Base-by-base conservation (phyloP, 441 rosid species). In the Kokia cookei region DNA sequence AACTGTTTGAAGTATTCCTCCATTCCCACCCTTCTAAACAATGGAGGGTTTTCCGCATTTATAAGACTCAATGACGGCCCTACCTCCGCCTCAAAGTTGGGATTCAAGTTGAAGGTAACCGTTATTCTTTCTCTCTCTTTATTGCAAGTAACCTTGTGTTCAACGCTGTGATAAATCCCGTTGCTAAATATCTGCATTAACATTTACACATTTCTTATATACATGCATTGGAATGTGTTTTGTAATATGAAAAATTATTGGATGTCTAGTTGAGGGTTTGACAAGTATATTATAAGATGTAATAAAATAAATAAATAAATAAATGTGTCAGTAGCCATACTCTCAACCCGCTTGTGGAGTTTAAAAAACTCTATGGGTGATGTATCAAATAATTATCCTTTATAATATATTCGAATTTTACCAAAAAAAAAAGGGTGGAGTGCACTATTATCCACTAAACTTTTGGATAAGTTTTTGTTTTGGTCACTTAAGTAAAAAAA, bases 171-270 rank as follows among this genome's bases (percentile, higher is more conserved):
- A 61, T 82, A 85, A 1, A 55, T 14, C 35, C 86, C 84, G 26
- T 85, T 85, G 81, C 76, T 82, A 43, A 80, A 47, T 0, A 85
- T 85, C 88, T 85, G 78, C 47, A 57, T 35, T 54, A 29, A 19
- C 13, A 17, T 57, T 4, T 57, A 70, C 42, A 19, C 9, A 8
- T 55, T 6, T 19, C 12, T 3, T 14, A 13, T 5, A 24, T 3
- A 37, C 40, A 32, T 15, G 15, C 2, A 32, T 15, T 14, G 13
- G 15, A 0, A 45, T 12, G 50, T 12, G 5, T 45, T 45, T 45
- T 10, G 50, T 9, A 45, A 45, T 45, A 9, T 12, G 13, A 45
- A 5, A 32, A 32, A 32, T 32, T 32, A 32, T 32, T 4, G 1
- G 5, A 32, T 32, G 6, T 6, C 22, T 32, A 32, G 35, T 4